phyloP scores from a whole-genome alignment of 257 asterid species.

The Solanum lycopersicoides region DNA sequence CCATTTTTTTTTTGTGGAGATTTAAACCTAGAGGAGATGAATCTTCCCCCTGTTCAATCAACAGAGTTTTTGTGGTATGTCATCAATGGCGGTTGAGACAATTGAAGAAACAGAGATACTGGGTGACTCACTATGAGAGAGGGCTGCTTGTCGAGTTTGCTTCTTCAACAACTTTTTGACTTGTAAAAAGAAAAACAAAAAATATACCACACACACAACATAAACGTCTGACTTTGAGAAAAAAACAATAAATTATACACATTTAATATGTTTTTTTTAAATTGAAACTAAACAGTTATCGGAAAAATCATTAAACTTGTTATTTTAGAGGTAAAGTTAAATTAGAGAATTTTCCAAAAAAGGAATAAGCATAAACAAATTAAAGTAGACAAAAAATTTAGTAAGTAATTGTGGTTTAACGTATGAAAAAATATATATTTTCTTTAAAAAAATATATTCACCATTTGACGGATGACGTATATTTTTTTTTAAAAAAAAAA shows the following conservation, averaged over 20 bases:
- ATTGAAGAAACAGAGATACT: neutral
- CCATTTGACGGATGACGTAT: no score
- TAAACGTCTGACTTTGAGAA: neutral
- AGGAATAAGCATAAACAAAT: no score
- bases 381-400: no score
- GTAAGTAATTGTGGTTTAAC: no score
- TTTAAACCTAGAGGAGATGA: neutral
- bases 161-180: neutral
- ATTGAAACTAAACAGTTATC: no score
- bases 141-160: neutral
- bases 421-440: no score
- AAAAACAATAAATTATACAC: neutral
- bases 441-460: no score
- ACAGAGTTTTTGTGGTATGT: neutral
- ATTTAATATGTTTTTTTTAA: neutral
- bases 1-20: neutral
- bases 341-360: no score
- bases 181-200: neutral
- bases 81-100: neutral
- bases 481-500: no score
- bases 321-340: no score
- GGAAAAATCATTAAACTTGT: no score
- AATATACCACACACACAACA: neutral
- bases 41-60: no score
- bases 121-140: neutral